Percentiles rank a stretch among this genome's conserved stretches.
These are phyloP conservation scores for Rhizophagus clarus DNA, from an alignment of 192 early-diverging fungal genomes.

Conservation along the genomic window DNA sequence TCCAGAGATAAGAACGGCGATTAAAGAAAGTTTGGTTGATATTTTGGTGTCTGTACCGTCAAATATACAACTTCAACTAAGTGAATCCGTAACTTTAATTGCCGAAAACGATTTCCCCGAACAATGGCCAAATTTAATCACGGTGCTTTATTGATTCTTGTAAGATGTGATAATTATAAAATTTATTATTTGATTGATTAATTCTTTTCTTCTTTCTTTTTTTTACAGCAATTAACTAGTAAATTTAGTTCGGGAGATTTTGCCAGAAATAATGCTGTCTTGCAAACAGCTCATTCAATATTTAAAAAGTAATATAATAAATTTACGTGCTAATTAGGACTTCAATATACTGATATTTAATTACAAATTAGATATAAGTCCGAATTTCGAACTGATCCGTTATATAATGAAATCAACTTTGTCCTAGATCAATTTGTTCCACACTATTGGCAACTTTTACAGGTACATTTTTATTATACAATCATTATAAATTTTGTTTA, in stretches of 20 bases:
- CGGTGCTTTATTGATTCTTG: slow-evolving; percentile 42
- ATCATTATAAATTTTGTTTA: background rate
- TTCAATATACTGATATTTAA: background rate
- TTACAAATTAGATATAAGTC: slow-evolving; percentile 73
- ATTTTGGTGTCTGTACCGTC: slow-evolving; percentile 84
- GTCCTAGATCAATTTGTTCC: slow-evolving; percentile 85
- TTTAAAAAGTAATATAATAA: slow-evolving; percentile 71
- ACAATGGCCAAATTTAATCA: slow-evolving; percentile 82
- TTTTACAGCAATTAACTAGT: slow-evolving; percentile 63
- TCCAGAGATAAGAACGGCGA: slow-evolving; percentile 68
- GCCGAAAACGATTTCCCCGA: slow-evolving; percentile 93
- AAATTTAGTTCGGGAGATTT: slow-evolving; percentile 78
- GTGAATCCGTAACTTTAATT: slow-evolving; percentile 92
- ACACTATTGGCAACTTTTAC: slow-evolving; percentile 81
- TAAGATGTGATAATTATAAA: background rate
- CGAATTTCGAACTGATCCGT: slow-evolving; percentile 73
- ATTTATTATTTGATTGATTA: background rate
- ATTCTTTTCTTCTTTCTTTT: slow-evolving; percentile 26
- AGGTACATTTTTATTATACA: slow-evolving; percentile 48
- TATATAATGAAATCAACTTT: slow-evolving; percentile 91
- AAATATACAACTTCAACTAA: slow-evolving; percentile 83
- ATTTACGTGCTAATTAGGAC: background rate
- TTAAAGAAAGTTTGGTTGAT: slow-evolving; percentile 83
- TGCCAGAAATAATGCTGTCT: slow-evolving; percentile 85
- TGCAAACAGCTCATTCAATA: slow-evolving; percentile 94